These are phyloP conservation scores for Suillus subalutaceus DNA, from an alignment of 768 basidiomycete species.

Conservation along the genomic window DNA sequence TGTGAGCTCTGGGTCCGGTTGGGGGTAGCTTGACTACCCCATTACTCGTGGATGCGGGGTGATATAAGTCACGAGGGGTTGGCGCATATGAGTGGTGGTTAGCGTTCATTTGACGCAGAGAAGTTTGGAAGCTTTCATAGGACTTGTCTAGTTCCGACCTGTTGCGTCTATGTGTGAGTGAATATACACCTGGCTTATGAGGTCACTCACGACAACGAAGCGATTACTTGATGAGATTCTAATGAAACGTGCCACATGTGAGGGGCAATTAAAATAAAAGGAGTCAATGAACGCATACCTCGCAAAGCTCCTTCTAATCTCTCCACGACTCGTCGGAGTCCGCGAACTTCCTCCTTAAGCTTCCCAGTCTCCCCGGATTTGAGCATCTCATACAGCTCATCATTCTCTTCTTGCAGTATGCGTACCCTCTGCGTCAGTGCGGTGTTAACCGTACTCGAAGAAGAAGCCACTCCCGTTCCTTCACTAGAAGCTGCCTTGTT, in stretches of 20 bases:
- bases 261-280: slow-evolving; percentile 7
- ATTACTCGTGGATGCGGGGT: slow-evolving; percentile 34
- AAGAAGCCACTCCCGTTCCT: slow-evolving; percentile 35
- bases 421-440: slow-evolving; percentile 76
- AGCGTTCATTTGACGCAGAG: slow-evolving; percentile 45
- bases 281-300: slow-evolving; percentile 47
- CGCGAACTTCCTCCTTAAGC: slow-evolving; percentile 79
- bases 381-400: slow-evolving; percentile 79
- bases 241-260: slow-evolving; percentile 16
- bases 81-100: slow-evolving; percentile 44
- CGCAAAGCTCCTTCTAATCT: slow-evolving; percentile 75
- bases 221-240: slow-evolving; percentile 82
- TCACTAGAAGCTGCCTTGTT: slow-evolving; percentile 40
- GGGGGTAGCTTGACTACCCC: slow-evolving; percentile 59
- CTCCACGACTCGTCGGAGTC: slow-evolving; percentile 65
- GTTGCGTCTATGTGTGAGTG: slow-evolving; percentile 19
- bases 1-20: slow-evolving; percentile 80
- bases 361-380: slow-evolving; percentile 77
- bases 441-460: slow-evolving; percentile 61
- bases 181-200: slow-evolving; percentile 11
- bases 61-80: slow-evolving; percentile 48
- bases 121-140: slow-evolving; percentile 59
- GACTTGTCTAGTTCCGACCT: slow-evolving; percentile 81
- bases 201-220: slow-evolving; percentile 65
- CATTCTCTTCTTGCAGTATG: slow-evolving; percentile 83